These are phyloP conservation scores for Exophiala viscosa DNA, from an alignment of 2,329 filamentous ascomycete species.

Conservation along the genomic window DNA sequence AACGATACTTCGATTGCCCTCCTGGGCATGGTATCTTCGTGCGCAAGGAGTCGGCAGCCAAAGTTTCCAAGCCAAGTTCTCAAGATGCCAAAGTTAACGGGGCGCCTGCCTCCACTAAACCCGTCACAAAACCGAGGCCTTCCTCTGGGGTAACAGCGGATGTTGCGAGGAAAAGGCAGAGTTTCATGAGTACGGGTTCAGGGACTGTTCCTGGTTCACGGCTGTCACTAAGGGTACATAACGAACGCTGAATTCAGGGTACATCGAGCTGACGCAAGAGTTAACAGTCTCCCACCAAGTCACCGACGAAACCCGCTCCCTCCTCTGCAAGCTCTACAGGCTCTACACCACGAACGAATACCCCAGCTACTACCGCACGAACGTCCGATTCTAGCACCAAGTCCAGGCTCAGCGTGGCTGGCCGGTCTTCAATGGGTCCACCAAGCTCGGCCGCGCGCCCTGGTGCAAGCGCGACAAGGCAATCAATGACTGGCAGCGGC, in stretches of 20 bases:
- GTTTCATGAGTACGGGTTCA: slow-evolving; percentile 63
- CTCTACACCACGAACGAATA: slow-evolving; percentile 61
- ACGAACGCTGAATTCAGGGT: not conserved
- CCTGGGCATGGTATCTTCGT: slow-evolving; percentile 78
- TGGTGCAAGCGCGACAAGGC: slow-evolving; percentile 9
- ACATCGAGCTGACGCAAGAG: slow-evolving; percentile 6
- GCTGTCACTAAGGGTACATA: slow-evolving; percentile 37
- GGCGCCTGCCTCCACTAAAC: slow-evolving; percentile 31
- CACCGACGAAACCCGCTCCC: slow-evolving; percentile 67
- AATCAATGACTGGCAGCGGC: slow-evolving; percentile 17
- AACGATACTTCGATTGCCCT: slow-evolving; percentile 81
- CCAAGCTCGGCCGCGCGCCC: slow-evolving; percentile 39
- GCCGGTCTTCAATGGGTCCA: slow-evolving; percentile 65
- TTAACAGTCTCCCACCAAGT: slow-evolving; percentile 69
- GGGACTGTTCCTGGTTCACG: slow-evolving; percentile 42
- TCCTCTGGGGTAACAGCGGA: slow-evolving; percentile 49
- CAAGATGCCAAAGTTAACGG: slow-evolving; percentile 34
- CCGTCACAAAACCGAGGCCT: slow-evolving; percentile 37
- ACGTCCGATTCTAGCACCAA: slow-evolving; percentile 45
- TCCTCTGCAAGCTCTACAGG: slow-evolving; percentile 53
- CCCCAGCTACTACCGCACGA: slow-evolving; percentile 55
- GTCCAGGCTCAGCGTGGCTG: slow-evolving; percentile 54
- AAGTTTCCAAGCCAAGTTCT: slow-evolving; percentile 51
- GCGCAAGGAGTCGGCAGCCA: slow-evolving; percentile 64
- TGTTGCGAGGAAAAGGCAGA: slow-evolving; percentile 58